phyloP scores from a whole-genome alignment of 1,139 yeast genomes.

The Hansenula sp. region DNA sequence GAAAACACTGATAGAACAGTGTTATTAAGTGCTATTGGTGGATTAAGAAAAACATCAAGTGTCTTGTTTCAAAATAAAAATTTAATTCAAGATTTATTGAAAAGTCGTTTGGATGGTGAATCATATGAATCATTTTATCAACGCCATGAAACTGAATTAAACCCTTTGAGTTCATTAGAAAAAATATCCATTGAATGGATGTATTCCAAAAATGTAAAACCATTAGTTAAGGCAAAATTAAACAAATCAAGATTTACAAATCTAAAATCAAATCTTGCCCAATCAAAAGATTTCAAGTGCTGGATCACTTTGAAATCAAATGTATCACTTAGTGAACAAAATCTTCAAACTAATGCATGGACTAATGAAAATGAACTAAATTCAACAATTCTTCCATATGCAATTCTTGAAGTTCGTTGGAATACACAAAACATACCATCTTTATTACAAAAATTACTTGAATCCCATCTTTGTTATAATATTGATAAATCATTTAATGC shows the following conservation, averaged over 20 bases:
- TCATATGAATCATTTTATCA: slow-evolving; percentile 10
- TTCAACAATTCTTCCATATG: slow-evolving; percentile 33
- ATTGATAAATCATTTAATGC: slow-evolving; percentile 28
- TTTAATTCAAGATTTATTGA: slow-evolving; percentile 14
- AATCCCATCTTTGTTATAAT: slow-evolving; percentile 30
- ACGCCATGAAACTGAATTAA: slow-evolving; percentile 6
- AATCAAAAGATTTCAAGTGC: slow-evolving; percentile 17
- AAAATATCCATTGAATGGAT: slow-evolving; percentile 49
- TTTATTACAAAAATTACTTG: slow-evolving; percentile 18
- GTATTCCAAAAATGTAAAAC: slow-evolving; percentile 43
- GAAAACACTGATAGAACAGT: slow-evolving; percentile 19
- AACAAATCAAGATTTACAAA: slow-evolving; percentile 44
- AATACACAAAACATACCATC: slow-evolving; percentile 5
- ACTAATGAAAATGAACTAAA: slow-evolving; percentile 16
- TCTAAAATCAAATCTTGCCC: slow-evolving; percentile 3
- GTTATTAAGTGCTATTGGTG: slow-evolving; percentile 46
- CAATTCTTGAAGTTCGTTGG: slow-evolving; percentile 15
- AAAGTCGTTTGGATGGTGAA: slow-evolving; percentile 8
- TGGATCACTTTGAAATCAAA: slow-evolving; percentile 31
- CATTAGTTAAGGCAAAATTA: slow-evolving; percentile 37
- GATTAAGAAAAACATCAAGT: slow-evolving; percentile 41
- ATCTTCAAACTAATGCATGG: slow-evolving; percentile 20
- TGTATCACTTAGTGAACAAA: slow-evolving; percentile 17
- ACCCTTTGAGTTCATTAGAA: slow-evolving; percentile 33
- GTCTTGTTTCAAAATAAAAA: slow-evolving; percentile 23